These are phyloP conservation scores for Strobilomyces dryophilus DNA, from an alignment of 768 basidiomycete species.

Conservation along the genomic window DNA sequence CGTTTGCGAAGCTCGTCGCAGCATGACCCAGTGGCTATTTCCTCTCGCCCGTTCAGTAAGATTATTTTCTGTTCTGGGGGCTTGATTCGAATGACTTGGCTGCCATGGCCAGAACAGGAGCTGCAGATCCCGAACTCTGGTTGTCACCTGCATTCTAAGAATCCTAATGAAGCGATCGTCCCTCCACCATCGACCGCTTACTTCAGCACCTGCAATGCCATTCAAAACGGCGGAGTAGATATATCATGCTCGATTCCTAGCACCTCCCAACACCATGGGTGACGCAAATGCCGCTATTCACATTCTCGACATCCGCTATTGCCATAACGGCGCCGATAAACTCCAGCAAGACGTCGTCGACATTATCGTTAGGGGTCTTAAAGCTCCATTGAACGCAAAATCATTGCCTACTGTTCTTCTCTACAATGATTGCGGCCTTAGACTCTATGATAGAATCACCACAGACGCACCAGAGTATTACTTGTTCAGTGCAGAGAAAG, in stretches of 20 bases:
- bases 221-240: background rate
- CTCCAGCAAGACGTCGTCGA: slow-evolving; percentile 34
- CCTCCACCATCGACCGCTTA: background rate
- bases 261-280: slow-evolving; percentile 13
- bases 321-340: slow-evolving; percentile 2
- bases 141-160: too few relatives aligned
- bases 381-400: slow-evolving; percentile 50
- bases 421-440: slow-evolving; percentile 83
- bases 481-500: slow-evolving; percentile 83
- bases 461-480: slow-evolving; percentile 82
- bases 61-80: background rate
- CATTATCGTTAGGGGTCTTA: slow-evolving; percentile 54
- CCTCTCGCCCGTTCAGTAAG: background rate
- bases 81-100: background rate
- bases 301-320: slow-evolving; percentile 22
- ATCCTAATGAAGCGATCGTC: background rate
- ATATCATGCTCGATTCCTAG: background rate
- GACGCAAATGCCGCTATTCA: slow-evolving; percentile 15
- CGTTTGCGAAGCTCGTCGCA: too few relatives aligned
- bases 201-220: background rate
- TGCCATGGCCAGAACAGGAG: background rate
- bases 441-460: slow-evolving; percentile 84
- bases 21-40: too few relatives aligned
- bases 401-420: slow-evolving; percentile 77
- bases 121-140: too few relatives aligned